These are phyloP conservation scores for Dactylellina leptospora DNA, from an alignment of 2,329 filamentous ascomycete species.

Conservation along the genomic window DNA sequence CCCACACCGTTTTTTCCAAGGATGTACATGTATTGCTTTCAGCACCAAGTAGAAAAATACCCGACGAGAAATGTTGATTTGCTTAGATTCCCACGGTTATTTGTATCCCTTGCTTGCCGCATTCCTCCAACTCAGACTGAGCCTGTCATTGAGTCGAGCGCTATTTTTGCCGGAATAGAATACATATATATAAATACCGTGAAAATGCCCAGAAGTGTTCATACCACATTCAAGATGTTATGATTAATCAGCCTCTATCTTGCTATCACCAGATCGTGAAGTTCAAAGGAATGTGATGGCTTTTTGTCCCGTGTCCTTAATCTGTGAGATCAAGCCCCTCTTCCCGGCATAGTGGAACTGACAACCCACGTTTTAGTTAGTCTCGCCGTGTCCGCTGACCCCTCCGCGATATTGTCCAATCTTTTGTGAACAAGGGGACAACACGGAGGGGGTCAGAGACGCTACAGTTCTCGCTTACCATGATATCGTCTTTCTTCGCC, in stretches of 20 bases:
- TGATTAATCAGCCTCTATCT: constrained; percentile 13
- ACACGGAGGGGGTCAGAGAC: constrained; percentile 12
- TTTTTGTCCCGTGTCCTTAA: constrained; percentile 12
- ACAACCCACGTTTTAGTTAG: constrained; percentile 48
- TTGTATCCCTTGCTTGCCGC: constrained; percentile 27
- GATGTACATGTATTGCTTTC: too few species aligned
- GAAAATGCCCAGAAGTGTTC: neutral
- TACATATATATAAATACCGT: neutral
- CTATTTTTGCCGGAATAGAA: constrained; percentile 1
- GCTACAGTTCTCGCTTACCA: constrained; percentile 34
- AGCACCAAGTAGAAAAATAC: constrained; percentile 28
- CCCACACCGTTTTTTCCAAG: constrained; percentile 35
- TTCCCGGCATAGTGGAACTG: constrained; percentile 40
- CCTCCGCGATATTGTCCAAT: neutral
- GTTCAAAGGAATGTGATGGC: constrained; percentile 37
- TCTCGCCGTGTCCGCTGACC: constrained; percentile 33
- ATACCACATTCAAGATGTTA: neutral
- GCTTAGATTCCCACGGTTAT: neutral
- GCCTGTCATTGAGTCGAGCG: constrained; percentile 9
- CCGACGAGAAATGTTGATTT: constrained; percentile 14
- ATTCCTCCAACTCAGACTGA: constrained; percentile 7
- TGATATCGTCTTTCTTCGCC: constrained; percentile 9
- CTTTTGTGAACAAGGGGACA: constrained; percentile 17
- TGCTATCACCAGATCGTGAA: constrained; percentile 6
- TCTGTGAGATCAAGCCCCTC: constrained; percentile 10